Conservation (phyloP, 1,284 basidiomycete species). For the Singerocomus inundabilis region DNA sequence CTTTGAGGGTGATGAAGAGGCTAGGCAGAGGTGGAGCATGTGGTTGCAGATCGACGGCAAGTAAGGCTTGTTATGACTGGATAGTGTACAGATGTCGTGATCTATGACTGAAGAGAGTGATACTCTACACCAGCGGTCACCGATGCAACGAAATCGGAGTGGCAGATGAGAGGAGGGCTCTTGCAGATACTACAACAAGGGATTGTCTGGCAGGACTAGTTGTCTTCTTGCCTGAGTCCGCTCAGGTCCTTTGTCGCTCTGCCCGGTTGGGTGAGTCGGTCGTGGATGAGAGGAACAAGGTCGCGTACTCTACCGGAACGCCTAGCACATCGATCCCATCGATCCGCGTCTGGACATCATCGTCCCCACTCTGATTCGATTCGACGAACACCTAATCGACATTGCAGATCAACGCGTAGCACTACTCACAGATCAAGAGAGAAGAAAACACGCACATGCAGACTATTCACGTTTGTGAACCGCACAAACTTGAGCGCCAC, state of each 20-base stretch:
- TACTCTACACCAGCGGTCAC: not conserved
- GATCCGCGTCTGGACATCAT: constrained; percentile 63
- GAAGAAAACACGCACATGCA: constrained; percentile 53
- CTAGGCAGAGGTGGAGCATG: constrained; percentile 70
- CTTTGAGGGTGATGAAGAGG: constrained; percentile 73
- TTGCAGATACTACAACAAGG: not conserved
- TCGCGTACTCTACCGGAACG: constrained; percentile 55
- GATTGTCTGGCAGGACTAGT: constrained; percentile 18
- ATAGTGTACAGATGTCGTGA: constrained; percentile 4
- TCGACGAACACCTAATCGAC: constrained; percentile 66
- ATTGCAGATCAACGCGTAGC: not conserved
- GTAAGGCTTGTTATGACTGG: constrained; percentile 17
- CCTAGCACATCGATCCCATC: constrained; percentile 77
- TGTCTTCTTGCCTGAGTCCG: constrained; percentile 51
- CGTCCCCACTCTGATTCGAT: constrained; percentile 72
- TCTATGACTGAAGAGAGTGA: constrained; percentile 9
- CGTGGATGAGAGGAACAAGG: not conserved
- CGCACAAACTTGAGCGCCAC: constrained; percentile 71
- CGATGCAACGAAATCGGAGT: not conserved
- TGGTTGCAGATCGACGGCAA: constrained; percentile 74
- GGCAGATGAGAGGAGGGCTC: not conserved
- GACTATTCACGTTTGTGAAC: constrained; percentile 74
- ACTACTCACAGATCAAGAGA: too few species aligned
- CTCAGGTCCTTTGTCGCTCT: constrained; percentile 59
- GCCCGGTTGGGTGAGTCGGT: constrained; percentile 12